Base-by-base conservation (phyloP, 768 basidiomycete species). In the Mycena pura region DNA sequence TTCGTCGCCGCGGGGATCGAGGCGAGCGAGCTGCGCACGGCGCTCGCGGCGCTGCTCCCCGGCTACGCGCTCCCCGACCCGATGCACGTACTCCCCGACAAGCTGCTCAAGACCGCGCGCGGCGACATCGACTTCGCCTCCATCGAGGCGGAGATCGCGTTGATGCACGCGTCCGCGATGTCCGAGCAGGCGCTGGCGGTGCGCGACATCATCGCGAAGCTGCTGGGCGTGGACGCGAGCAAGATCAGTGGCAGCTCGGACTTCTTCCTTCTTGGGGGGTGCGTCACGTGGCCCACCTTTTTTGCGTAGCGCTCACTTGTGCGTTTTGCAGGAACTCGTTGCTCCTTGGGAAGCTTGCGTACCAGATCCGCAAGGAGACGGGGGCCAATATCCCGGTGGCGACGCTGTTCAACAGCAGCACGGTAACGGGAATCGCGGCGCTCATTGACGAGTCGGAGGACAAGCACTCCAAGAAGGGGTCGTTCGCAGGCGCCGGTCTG, bases 301-400 rank as follows among this genome's bases (percentile, higher is more conserved):
- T 14, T 27, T 15, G 41, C n/a, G 8, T 1, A 9, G 25, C 19
- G 15, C 6, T 3, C 7, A 46, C 27, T n/a, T 19, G 6, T 34
- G 1, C 10, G 5, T 8, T 43, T 32, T 41, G 24, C 24, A 54
- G 80, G 17, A 79, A 76, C 61, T 82, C 81, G 5, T 70, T 82
- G 0, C 73, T 82, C 3, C 74, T 82, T 13, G 82, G 82, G 10
- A 76, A 81, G 31, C 72, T 83, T 9, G 71, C 77, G 13, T 73
- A 81, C 57, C 69, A 68, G 31, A 72, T 82, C 38, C 77, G 81
- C 10, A 77, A 78, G 57, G 74, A 72, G 52, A 75, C 73, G 9
- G 77, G 78, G 7, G 73, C 71, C 27, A 72, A 63, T 40, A 51
- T 83, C 34, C 70, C 69, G 14, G 74, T 82, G 19, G 68, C 79